Conservation (phyloP, 352 stramenopile species). For the Phytophthora cactorum region DNA sequence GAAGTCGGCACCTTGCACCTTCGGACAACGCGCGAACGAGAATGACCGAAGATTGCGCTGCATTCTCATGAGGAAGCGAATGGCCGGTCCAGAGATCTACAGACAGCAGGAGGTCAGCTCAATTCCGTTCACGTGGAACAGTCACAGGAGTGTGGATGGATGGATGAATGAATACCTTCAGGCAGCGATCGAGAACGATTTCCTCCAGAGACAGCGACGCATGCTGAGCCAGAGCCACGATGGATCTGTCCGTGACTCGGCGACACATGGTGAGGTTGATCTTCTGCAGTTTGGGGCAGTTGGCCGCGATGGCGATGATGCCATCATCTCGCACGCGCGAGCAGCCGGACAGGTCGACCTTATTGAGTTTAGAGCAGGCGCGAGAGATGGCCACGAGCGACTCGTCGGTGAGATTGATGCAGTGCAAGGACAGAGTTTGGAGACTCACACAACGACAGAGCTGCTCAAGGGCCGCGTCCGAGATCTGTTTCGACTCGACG, state of each 20-base stretch:
- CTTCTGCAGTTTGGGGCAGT: constrained; percentile 51
- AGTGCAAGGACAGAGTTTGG: constrained; percentile 54
- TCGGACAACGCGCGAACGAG: constrained; percentile 74
- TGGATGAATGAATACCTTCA: constrained; percentile 48
- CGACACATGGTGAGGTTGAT: constrained; percentile 87
- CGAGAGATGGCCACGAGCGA: constrained; percentile 53
- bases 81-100: constrained; percentile 62
- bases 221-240: constrained; percentile 59
- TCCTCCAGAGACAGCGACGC: constrained; percentile 39
- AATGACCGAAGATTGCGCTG: constrained; percentile 54
- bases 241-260: constrained; percentile 71
- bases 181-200: constrained; percentile 63
- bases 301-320: constrained; percentile 65
- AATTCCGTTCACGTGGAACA: constrained; percentile 1
- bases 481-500: constrained; percentile 81
- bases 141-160: not conserved
- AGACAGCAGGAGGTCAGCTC: not conserved
- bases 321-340: constrained; percentile 78
- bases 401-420: constrained; percentile 75
- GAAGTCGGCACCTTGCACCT: constrained; percentile 59
- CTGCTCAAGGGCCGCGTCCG: constrained; percentile 46
- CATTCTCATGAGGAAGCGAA: constrained; percentile 62
- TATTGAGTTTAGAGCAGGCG: constrained; percentile 44
- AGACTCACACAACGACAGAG: constrained; percentile 50
- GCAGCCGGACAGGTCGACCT: constrained; percentile 78